Base-by-base conservation (phyloP, 768 basidiomycete genomes). In the Solioccasus polychromus region DNA sequence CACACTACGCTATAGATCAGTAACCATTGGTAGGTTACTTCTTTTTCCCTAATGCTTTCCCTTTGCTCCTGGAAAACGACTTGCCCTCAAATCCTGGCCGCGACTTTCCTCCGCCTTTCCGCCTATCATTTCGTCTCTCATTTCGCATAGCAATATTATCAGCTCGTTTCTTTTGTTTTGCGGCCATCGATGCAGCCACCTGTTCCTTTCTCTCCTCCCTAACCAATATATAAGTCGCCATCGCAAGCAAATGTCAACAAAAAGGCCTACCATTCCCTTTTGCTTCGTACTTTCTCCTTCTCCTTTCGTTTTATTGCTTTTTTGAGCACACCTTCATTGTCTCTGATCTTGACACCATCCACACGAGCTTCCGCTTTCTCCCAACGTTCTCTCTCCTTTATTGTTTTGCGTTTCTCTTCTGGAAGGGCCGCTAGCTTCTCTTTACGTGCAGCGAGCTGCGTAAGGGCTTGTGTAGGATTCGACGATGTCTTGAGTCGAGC, bases 221-320 rank as follows among this genome's bases (percentile, higher is more conserved):
- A 58, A n/a, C 9, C 23, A 38, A 45, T 5, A 20, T 17, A 36
- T 45, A 32, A 39, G 50, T 19, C 42, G 8, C 42, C 5, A 25
- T 36, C 5, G 23, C 8, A 22, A n/a, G n/a, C 25, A 22, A 37
- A 59, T 31, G 11, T 24, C 14, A 17, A 11, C 1, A 30, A 18
- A 24, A n/a, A n/a, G n/a, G 25, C 85, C 45, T 51, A 94, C 94
- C 95, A 98, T 35, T 78, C 75, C 59, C 86, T 88, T 64, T 88
- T 89, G 48, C 83, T 82, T 71, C 89, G 93, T 19, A 49, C 58
- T 63, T 97, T 97, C 55, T 83, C 83, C 66, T 95, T 94, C 68
- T 96, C 95, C 52, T 89, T 85, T 63, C 89, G 74, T 74, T 96
- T 98, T 8, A 80, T 82, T 32, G 92, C 92, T 71, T 96, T 97